phyloP scores from a whole-genome alignment of 768 basidiomycete species.

The Pulveroboletus ravenelii region DNA sequence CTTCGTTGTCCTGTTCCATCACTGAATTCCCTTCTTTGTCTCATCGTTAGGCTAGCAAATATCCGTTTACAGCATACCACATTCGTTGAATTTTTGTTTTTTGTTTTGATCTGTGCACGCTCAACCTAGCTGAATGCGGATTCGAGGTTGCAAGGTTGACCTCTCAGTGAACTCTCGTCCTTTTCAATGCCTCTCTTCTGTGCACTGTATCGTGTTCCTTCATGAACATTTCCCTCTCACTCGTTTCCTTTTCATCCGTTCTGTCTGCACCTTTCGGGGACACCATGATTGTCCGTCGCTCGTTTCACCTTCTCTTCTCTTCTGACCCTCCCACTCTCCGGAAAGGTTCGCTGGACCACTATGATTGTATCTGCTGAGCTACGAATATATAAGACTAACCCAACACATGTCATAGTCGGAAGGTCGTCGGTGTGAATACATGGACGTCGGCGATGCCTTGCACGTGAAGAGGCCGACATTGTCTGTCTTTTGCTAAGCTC shows the following conservation, averaged over 20 bases:
- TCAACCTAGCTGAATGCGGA: conserved; percentile 1
- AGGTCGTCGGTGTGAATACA: background rate
- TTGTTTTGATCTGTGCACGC: background rate
- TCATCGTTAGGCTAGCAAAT: background rate
- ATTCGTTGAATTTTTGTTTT: conserved; percentile 8
- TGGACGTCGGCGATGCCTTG: too few species aligned
- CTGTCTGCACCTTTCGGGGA: background rate
- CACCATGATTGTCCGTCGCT: background rate
- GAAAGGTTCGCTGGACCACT: background rate
- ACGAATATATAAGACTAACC: background rate
- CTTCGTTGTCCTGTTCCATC: background rate
- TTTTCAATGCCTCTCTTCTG: background rate
- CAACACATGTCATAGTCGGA: too few species aligned
- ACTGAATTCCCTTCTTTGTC: background rate
- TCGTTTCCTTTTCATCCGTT: background rate
- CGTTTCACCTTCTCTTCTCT: too few species aligned
- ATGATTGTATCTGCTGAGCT: background rate
- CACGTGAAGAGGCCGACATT: background rate
- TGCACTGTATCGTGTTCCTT: background rate
- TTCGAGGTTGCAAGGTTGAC: background rate
- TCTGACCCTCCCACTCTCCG: background rate
- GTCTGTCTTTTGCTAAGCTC: background rate
- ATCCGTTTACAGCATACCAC: conserved; percentile 16
- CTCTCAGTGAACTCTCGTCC: background rate
- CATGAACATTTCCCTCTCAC: background rate